These are phyloP conservation scores for Phylloporus sp. DNA, from an alignment of 768 basidiomycete species.

Conservation along the genomic window DNA sequence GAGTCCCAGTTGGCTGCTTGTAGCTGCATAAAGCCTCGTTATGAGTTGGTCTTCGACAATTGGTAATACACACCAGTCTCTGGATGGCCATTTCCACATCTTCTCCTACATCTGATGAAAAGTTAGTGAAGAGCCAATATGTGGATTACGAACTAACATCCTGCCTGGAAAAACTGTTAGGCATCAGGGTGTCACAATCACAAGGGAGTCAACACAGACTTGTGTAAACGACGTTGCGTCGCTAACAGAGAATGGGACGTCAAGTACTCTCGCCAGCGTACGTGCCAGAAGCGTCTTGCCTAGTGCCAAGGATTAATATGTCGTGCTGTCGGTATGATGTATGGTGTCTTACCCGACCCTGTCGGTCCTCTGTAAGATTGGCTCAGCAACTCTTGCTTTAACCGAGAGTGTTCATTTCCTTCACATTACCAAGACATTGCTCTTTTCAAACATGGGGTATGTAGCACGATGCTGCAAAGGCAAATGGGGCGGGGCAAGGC, in stretches of 20 bases:
- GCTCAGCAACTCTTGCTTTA: constrained; percentile 6
- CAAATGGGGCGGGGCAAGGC: constrained; percentile 30
- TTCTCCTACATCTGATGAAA: constrained; percentile 77
- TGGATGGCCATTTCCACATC: constrained; percentile 93
- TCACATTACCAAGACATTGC: constrained; percentile 90
- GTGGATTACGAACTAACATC: constrained; percentile 48
- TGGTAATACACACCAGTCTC: constrained; percentile 51
- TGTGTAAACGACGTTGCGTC: constrained; percentile 95
- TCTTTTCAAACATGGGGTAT: constrained; percentile 80
- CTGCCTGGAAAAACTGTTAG: constrained; percentile 46
- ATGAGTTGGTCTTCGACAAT: neutral
- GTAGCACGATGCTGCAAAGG: constrained; percentile 40
- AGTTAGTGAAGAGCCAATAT: constrained; percentile 3
- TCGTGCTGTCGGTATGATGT: constrained; percentile 7
- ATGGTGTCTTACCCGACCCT: constrained; percentile 60
- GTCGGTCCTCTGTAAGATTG: constrained; percentile 62
- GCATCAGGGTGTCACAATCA: constrained; percentile 3
- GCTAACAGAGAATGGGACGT: constrained; percentile 91
- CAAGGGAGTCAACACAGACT: constrained; percentile 35
- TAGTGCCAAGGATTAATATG: constrained; percentile 19
- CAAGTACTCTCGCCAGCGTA: constrained; percentile 84
- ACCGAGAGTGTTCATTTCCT: constrained; percentile 18
- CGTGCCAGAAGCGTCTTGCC: constrained; percentile 90
- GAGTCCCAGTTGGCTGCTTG: constrained; percentile 92
- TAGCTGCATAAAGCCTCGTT: constrained; percentile 42